Conservation (phyloP, 1,139 yeast species). For the Geotrichum carabidarum region DNA sequence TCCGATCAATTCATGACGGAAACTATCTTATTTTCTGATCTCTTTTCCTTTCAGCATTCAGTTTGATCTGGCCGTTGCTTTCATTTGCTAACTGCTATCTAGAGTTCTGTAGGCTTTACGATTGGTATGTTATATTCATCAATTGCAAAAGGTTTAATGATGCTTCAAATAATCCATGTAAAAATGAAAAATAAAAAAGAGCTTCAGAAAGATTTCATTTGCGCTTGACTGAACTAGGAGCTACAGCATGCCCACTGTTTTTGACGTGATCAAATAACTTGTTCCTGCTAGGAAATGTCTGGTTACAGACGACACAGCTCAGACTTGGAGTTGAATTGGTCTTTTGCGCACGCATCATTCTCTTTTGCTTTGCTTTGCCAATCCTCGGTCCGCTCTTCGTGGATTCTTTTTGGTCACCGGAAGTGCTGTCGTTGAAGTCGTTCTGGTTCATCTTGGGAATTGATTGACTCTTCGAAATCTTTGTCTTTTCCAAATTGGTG, state of each 20-base stretch:
- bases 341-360: slow-evolving; percentile 30
- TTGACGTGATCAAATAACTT: slow-evolving; percentile 74
- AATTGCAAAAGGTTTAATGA: too few relatives aligned
- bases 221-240: not conserved
- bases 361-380: slow-evolving; percentile 35
- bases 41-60: not conserved
- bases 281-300: slow-evolving; percentile 59
- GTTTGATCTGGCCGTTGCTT: too few relatives aligned
- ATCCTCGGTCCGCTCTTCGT: not conserved
- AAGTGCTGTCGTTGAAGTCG: too few relatives aligned
- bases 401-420: too few relatives aligned
- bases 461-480: not conserved
- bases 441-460: not conserved
- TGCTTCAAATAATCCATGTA: not conserved
- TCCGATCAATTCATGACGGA: slow-evolving; percentile 44
- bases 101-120: too few relatives aligned
- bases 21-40: slow-evolving; percentile 32
- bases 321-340: slow-evolving; percentile 28
- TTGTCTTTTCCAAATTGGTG: not conserved
- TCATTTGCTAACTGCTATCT: too few relatives aligned
- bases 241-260: slow-evolving; percentile 58
- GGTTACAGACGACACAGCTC: slow-evolving; percentile 60
- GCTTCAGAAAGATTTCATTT: not conserved
- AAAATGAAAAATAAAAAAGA: not conserved
- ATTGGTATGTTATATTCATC: too few relatives aligned